Evolutionary conservation across 2,329 filamentous ascomycete genomes (phyloP), one percentile per base, ranked within the genome.

Genomic region (Colletotrichum lupini): DNA sequence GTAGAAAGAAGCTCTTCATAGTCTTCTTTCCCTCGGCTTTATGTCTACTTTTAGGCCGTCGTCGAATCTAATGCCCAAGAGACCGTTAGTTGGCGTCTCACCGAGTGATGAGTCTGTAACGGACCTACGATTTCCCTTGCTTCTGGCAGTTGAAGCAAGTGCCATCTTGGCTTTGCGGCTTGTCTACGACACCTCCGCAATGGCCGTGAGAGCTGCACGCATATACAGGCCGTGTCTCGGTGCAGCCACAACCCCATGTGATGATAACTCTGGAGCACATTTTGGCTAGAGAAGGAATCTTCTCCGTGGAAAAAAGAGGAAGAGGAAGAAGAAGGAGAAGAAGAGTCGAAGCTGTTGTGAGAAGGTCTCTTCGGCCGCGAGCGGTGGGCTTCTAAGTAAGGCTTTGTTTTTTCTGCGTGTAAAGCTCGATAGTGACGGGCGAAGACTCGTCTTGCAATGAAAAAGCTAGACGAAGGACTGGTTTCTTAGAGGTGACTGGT

Each of bases 91-190:
- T 19, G 66, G 30, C 11, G 30, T 42, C 37, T 49, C 22, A n/a
- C 22, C 22, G 28, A 61, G 37, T 42, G 8, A 55, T 55, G 58
- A 57, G 46, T 14, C 42, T 52, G 64, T 59, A 53, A 74, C 74
- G 70, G 55, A 75, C 72, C 74, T 75, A 75, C 72, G 68, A 56
- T 66, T 42, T 58, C 7, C 72, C 72, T 24, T 64, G 46, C n/a
- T 26, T 22, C 49, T 72, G 65, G 61, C 72, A 74, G 14, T 37
- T 53, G 35, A 57, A 66, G 37, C 74, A 74, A 46, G 56, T 42
- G 9, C 64, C 46, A 30, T 53, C 42, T 28, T 63, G 37, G 11
- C 55, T 53, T 12, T 35, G 49, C 22, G 67, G 64, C 49, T 56
- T 68, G 60, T 65, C 62, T 49, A 65, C 62, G 4, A 65, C 49